Conservation (phyloP, 2,329 filamentous ascomycete species). For the Neoarthrinium moseri region DNA sequence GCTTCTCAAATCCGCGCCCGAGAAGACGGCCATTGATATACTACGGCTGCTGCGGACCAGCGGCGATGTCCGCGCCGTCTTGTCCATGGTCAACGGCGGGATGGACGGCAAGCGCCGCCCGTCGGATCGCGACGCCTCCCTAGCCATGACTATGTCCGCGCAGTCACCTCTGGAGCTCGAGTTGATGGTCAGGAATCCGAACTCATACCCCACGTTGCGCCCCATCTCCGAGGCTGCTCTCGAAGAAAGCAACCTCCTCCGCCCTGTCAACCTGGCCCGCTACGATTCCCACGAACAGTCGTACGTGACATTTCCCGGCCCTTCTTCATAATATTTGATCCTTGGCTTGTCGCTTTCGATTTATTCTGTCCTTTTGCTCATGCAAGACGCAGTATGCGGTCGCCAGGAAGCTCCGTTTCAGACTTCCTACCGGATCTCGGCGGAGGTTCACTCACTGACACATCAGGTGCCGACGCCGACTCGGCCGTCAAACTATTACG, state of each 20-base stretch:
- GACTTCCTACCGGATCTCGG: not conserved
- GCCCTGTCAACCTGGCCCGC: not conserved
- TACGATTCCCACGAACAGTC: not conserved
- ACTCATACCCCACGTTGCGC: not conserved
- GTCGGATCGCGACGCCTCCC: not conserved
- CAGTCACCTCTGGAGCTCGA: not conserved
- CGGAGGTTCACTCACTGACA: not conserved
- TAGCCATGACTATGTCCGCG: not conserved
- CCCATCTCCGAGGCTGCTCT: not conserved
- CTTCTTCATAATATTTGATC: too few relatives aligned
- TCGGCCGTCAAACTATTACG: not conserved
- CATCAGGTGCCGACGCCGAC: not conserved
- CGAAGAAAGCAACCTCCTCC: slow-evolving; percentile 1
- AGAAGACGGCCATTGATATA: not conserved
- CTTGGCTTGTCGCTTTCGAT: too few relatives aligned
- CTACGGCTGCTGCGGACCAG: not conserved
- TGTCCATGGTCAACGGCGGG: not conserved
- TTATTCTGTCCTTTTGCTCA: too few relatives aligned
- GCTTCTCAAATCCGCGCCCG: not conserved
- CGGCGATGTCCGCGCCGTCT: not conserved
- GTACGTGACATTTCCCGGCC: too few relatives aligned
- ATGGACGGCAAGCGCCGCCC: not conserved
- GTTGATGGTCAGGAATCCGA: slow-evolving; percentile 1
- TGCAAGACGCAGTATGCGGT: too few relatives aligned
- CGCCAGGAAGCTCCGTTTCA: not conserved